Percentiles rank a stretch among this genome's conserved stretches.
Conservation (phyloP, 2,329 filamentous ascomycete species). For the Hymenoscyphus infarciens region DNA sequence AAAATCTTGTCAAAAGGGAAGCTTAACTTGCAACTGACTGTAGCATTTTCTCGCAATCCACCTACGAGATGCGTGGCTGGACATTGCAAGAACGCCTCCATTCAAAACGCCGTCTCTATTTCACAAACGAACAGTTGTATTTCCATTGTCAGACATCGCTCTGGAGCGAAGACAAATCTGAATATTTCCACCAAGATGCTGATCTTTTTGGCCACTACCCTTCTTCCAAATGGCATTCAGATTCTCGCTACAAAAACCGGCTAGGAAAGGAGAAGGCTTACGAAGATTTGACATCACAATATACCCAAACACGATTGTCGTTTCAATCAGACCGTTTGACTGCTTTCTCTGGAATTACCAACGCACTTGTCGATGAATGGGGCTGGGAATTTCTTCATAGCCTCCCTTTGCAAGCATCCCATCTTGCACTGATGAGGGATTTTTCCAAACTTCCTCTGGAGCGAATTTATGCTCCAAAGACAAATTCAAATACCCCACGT, state of each 20-base stretch:
- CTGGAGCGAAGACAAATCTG: constrained; percentile 7
- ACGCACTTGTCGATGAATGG: not conserved
- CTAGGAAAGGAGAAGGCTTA: not conserved
- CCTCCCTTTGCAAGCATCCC: not conserved
- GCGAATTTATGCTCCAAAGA: not conserved
- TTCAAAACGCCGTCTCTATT: constrained; percentile 5
- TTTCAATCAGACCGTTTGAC: not conserved
- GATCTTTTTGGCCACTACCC: not conserved
- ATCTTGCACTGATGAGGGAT: not conserved
- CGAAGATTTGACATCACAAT: not conserved
- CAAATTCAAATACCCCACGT: not conserved
- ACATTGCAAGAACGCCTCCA: constrained; percentile 9
- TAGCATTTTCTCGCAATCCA: not conserved
- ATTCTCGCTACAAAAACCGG: not conserved
- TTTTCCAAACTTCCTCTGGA: not conserved
- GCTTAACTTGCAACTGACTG: too few relatives aligned
- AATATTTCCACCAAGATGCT: constrained; percentile 1
- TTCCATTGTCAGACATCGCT: constrained; percentile 1
- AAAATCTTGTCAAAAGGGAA: too few relatives aligned
- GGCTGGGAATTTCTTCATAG: not conserved
- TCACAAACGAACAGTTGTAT: constrained; percentile 6
- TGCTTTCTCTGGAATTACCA: constrained; percentile 2
- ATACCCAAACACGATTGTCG: not conserved
- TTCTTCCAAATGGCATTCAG: not conserved
- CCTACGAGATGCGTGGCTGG: constrained; percentile 3